These are phyloP conservation scores for Yamadazyma jaroonii DNA, from an alignment of 1,139 yeast species.

Conservation along the genomic window DNA sequence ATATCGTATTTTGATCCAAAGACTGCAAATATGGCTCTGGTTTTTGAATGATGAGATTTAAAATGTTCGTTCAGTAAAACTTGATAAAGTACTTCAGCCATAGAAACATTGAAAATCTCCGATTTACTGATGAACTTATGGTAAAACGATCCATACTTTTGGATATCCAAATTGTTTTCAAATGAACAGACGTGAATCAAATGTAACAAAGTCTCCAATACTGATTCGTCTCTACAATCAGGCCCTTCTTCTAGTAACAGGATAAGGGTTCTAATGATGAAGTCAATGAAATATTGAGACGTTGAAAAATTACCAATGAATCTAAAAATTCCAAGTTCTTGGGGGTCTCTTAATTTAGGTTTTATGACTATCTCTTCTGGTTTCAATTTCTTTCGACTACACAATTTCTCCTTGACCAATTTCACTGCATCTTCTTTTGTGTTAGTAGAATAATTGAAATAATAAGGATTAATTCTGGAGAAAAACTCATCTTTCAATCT, in stretches of 20 bases:
- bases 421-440: slow-evolving; percentile 71
- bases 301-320: slow-evolving; percentile 45
- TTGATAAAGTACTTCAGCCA: slow-evolving; percentile 45
- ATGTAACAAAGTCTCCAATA: slow-evolving; percentile 62
- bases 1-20: slow-evolving; percentile 26
- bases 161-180: slow-evolving; percentile 29
- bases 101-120: slow-evolving; percentile 31
- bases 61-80: slow-evolving; percentile 40
- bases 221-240: slow-evolving; percentile 45
- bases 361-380: slow-evolving; percentile 44
- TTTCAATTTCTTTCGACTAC: slow-evolving; percentile 27
- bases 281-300: slow-evolving; percentile 49
- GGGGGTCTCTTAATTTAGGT: slow-evolving; percentile 35
- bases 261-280: slow-evolving; percentile 47
- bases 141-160: slow-evolving; percentile 31
- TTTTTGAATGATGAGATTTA: slow-evolving; percentile 46
- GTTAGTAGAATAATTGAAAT: slow-evolving; percentile 73
- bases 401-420: slow-evolving; percentile 48
- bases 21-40: slow-evolving; percentile 50
- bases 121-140: slow-evolving; percentile 32
- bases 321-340: slow-evolving; percentile 32
- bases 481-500: slow-evolving; percentile 58
- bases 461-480: slow-evolving; percentile 71
- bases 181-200: slow-evolving; percentile 56
- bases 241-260: slow-evolving; percentile 37